Evolutionary conservation across 2,329 filamentous ascomycete species (phyloP).

Genomic region (Exophiala sideris): DNA sequence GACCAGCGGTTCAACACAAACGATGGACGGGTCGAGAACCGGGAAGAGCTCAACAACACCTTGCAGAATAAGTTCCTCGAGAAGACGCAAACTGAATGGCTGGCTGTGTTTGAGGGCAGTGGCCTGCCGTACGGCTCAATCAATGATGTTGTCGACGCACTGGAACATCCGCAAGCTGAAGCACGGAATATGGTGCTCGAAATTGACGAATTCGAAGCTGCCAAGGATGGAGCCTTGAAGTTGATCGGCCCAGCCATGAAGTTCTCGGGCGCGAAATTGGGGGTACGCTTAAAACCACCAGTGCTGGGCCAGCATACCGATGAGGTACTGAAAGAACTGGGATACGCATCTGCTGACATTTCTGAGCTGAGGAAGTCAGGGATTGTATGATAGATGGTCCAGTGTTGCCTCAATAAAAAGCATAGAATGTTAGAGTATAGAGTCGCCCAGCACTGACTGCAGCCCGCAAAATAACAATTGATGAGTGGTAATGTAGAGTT

Average conservation of each 20-base stretch:
- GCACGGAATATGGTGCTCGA: constrained; percentile 26
- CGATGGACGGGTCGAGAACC: constrained; percentile 24
- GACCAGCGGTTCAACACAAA: constrained; percentile 24
- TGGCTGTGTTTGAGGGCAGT: constrained; percentile 22
- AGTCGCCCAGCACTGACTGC: too few relatives aligned
- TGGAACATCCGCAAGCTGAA: constrained; percentile 24
- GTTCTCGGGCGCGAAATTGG: constrained; percentile 20
- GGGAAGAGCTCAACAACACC: constrained; percentile 21
- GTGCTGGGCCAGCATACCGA: constrained; percentile 26
- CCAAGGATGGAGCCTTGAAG: constrained; percentile 23
- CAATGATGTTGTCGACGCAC: constrained; percentile 26
- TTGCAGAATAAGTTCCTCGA: constrained; percentile 19
- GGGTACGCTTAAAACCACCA: constrained; percentile 23
- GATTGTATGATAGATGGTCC: constrained; percentile 9
- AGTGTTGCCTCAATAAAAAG: too few relatives aligned
- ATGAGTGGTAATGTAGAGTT: not conserved
- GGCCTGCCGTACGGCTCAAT: constrained; percentile 28
- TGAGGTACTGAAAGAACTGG: constrained; percentile 19
- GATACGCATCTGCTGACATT: constrained; percentile 21
- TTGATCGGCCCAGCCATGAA: constrained; percentile 26
- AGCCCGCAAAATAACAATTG: too few relatives aligned
- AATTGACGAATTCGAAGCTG: constrained; percentile 22
- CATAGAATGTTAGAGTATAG: not conserved
- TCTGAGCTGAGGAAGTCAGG: constrained; percentile 25
- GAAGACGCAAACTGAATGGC: constrained; percentile 24